Evolutionary conservation across 495 filamentous ascomycete species (phyloP).

Genomic region (Hamigera avellanea): DNA sequence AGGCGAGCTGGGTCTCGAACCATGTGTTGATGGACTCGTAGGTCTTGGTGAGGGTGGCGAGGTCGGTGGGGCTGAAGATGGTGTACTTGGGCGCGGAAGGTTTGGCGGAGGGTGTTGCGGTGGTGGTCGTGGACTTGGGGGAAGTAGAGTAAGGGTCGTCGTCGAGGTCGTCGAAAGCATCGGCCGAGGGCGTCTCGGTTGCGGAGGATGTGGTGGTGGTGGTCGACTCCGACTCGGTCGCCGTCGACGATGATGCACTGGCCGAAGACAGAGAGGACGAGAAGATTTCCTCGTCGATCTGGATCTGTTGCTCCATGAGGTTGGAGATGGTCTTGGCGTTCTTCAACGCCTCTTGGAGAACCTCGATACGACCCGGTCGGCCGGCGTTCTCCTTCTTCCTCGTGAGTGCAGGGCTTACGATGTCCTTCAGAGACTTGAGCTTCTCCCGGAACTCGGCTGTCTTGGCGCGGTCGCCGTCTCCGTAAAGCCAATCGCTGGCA

Average conservation of each 20-base stretch:
- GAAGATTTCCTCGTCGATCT: constrained; percentile 28
- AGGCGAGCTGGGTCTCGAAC: constrained; percentile 53
- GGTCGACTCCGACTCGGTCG: constrained; percentile 15
- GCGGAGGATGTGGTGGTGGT: constrained; percentile 10
- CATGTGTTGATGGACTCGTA: constrained; percentile 39
- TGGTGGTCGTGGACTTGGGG: constrained; percentile 15
- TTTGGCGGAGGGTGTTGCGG: constrained; percentile 19
- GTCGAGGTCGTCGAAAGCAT: constrained; percentile 25
- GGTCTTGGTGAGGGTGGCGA: constrained; percentile 31
- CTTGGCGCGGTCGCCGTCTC: constrained; percentile 64
- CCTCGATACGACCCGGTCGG: constrained; percentile 53
- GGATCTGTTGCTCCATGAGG: constrained; percentile 30
- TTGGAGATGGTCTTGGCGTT: constrained; percentile 37
- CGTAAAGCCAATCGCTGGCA: constrained; percentile 84
- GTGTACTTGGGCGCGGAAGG: constrained; percentile 29
- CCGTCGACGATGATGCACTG: constrained; percentile 10
- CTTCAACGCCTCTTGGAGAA: constrained; percentile 49
- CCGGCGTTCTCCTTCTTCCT: constrained; percentile 54
- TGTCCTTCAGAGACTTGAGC: constrained; percentile 57
- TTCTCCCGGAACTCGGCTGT: constrained; percentile 58
- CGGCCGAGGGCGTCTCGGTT: constrained; percentile 9
- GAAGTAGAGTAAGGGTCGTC: constrained; percentile 30
- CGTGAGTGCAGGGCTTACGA: constrained; percentile 57
- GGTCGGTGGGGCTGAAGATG: constrained; percentile 40
- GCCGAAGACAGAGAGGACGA: constrained; percentile 23